phyloP scores from a whole-genome alignment of 108 stramenopile genomes.

The Nitzschia palea region DNA sequence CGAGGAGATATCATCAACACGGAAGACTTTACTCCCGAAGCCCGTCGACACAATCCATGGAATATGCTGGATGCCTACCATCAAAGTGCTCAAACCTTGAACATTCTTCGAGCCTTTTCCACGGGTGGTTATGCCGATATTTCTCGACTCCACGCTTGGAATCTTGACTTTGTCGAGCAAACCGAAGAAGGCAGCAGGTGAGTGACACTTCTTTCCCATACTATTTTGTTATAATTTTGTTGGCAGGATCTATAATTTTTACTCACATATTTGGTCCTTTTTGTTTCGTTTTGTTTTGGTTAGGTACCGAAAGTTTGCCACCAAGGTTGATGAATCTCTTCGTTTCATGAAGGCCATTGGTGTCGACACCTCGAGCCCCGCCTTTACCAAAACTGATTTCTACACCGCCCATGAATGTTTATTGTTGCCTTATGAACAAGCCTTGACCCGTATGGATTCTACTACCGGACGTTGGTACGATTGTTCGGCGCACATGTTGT shows the following conservation, averaged over 20 bases:
- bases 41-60: slow-evolving; percentile 82
- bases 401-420: slow-evolving; percentile 98
- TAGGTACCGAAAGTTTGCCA: slow-evolving; percentile 87
- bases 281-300: background rate
- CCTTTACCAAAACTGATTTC: slow-evolving; percentile 92
- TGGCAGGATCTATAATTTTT: background rate
- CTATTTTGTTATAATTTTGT: too few relatives aligned
- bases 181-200: slow-evolving; percentile 90
- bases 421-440: slow-evolving; percentile 97
- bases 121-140: slow-evolving; percentile 98
- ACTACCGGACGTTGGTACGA: slow-evolving; percentile 95
- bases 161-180: slow-evolving; percentile 97
- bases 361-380: slow-evolving; percentile 79
- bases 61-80: slow-evolving; percentile 90
- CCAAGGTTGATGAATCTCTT: slow-evolving; percentile 91
- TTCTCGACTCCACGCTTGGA: slow-evolving; percentile 94
- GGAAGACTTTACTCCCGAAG: slow-evolving; percentile 90
- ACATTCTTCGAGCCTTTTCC: slow-evolving; percentile 94
- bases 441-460: slow-evolving; percentile 95
- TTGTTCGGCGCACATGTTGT: slow-evolving; percentile 98
- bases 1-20: slow-evolving; percentile 97
- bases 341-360: slow-evolving; percentile 98
- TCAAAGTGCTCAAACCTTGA: slow-evolving; percentile 94
- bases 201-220: too few relatives aligned
- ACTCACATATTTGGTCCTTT: background rate